phyloP scores from a whole-genome alignment of 2,329 filamentous ascomycete species.

The Cercospora janseana region DNA sequence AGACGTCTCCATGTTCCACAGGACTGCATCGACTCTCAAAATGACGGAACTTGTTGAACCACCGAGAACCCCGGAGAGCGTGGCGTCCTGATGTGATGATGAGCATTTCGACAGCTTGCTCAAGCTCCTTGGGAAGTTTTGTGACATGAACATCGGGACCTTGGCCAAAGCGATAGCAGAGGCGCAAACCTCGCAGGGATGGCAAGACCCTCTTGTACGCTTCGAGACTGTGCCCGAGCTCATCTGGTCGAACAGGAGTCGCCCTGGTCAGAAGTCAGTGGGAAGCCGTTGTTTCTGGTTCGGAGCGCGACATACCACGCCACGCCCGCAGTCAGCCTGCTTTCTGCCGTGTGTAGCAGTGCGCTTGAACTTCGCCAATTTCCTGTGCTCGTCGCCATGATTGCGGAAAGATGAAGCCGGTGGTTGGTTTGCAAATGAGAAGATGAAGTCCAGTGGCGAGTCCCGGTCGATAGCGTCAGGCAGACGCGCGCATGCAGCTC shows the following conservation, averaged over 20 bases:
- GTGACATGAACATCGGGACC: conserved; percentile 23
- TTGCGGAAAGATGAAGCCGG: too few relatives aligned
- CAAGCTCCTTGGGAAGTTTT: conserved; percentile 27
- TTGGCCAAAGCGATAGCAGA: conserved; percentile 28
- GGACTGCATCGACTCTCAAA: conserved; percentile 19
- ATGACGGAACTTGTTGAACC: conserved; percentile 11
- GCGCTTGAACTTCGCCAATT: too few relatives aligned
- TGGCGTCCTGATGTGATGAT: conserved; percentile 1
- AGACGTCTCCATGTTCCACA: conserved; percentile 6
- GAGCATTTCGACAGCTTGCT: conserved; percentile 21
- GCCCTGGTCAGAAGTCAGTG: conserved; percentile 11
- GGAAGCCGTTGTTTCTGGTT: too few relatives aligned
- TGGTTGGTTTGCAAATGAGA: too few relatives aligned
- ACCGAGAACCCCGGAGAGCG: background rate
- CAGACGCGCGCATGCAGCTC: too few relatives aligned
- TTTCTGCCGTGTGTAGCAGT: too few relatives aligned
- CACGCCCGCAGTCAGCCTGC: too few relatives aligned
- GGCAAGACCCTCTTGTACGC: conserved; percentile 16
- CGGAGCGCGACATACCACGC: background rate
- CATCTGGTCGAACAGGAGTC: conserved; percentile 21
- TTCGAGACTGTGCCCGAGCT: conserved; percentile 17
- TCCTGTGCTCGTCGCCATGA: too few relatives aligned
- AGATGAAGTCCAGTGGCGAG: too few relatives aligned
- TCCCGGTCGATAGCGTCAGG: too few relatives aligned
- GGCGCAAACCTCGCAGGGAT: conserved; percentile 16